phyloP scores from a whole-genome alignment of 2,329 filamentous ascomycete genomes.

The Beauveria sp. region DNA sequence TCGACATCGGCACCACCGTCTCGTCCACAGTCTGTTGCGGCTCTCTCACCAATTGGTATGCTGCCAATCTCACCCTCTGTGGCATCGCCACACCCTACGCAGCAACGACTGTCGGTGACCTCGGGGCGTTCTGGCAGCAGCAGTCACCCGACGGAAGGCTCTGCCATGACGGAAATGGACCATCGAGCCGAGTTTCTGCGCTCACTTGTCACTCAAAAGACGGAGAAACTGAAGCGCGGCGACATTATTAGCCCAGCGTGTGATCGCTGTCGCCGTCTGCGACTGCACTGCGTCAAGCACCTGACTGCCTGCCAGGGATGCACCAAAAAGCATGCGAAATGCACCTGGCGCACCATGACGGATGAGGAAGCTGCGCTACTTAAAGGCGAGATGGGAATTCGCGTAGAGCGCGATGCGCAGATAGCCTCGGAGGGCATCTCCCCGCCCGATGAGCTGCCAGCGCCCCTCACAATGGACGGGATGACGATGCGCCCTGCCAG shows the following conservation, averaged over 20 bases:
- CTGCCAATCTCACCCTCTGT: slow-evolving; percentile 21
- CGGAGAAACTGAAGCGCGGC: slow-evolving; percentile 68
- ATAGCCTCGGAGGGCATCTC: neutral
- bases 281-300: slow-evolving; percentile 78
- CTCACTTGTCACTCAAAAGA: slow-evolving; percentile 61
- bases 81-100: slow-evolving; percentile 16
- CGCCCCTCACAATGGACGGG: neutral
- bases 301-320: slow-evolving; percentile 80
- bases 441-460: neutral
- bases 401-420: slow-evolving; percentile 1
- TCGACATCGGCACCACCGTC: slow-evolving; percentile 16
- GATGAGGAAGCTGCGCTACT: slow-evolving; percentile 52
- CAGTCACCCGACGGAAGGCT: slow-evolving; percentile 10
- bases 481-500: slow-evolving; percentile 9
- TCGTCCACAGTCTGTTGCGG: slow-evolving; percentile 21
- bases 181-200: slow-evolving; percentile 28
- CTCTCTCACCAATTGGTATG: slow-evolving; percentile 17
- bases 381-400: slow-evolving; percentile 21
- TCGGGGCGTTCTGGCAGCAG: slow-evolving; percentile 14
- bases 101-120: slow-evolving; percentile 11
- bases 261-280: slow-evolving; percentile 71
- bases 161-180: slow-evolving; percentile 22
- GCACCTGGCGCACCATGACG: slow-evolving; percentile 74
- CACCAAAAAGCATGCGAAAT: slow-evolving; percentile 85
- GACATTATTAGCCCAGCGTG: slow-evolving; percentile 74